Conservation (phyloP, 305 asterid genomes). For the Fraxinus albicans region DNA sequence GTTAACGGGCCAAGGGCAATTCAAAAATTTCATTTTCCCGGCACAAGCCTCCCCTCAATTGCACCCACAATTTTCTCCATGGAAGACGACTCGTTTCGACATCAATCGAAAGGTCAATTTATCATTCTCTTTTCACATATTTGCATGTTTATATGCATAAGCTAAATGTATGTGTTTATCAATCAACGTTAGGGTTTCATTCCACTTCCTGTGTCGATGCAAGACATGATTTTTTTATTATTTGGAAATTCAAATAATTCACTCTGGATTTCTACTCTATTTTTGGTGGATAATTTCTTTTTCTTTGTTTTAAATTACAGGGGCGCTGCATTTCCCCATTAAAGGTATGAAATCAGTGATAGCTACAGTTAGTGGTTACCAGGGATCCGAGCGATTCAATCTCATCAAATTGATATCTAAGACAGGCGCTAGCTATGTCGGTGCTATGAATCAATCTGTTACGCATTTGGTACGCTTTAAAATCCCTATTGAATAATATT, state of each 20-base stretch:
- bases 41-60: neutral
- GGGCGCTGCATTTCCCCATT: slow-evolving; percentile 14
- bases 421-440: slow-evolving; percentile 65
- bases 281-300: neutral
- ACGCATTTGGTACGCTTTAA: slow-evolving; percentile 53
- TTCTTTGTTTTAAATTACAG: neutral
- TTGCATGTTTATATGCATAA: neutral
- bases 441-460: slow-evolving; percentile 44
- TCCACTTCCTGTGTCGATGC: neutral
- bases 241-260: neutral
- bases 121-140: neutral
- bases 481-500: neutral
- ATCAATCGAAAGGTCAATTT: slow-evolving; percentile 23
- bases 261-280: neutral
- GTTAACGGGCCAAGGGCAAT: neutral
- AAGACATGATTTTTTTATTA: neutral
- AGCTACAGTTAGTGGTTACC: slow-evolving; percentile 75
- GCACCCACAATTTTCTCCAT: slow-evolving; percentile 1
- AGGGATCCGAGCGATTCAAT: slow-evolving; percentile 64
- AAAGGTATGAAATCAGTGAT: slow-evolving; percentile 53
- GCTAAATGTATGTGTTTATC: neutral
- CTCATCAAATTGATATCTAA: slow-evolving; percentile 55
- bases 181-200: slow-evolving; percentile 18
- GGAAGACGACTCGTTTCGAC: slow-evolving; percentile 26
- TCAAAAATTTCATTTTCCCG: slow-evolving; percentile 41